These are phyloP conservation scores for Candida hispaniensis DNA, from an alignment of 805 yeast genomes.

Conservation along the genomic window DNA sequence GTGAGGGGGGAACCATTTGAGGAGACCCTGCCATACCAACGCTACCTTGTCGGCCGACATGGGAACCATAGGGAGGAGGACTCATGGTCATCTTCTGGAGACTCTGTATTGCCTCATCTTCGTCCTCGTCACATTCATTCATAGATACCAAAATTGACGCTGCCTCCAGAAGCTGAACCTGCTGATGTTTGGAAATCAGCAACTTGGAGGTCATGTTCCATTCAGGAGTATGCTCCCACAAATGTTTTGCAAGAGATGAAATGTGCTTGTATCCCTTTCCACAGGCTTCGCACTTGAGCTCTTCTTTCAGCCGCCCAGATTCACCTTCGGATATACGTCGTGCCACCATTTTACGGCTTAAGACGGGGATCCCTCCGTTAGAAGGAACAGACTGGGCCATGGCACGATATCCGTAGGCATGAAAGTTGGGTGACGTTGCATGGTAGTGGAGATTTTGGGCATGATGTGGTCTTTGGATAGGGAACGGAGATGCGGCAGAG, in stretches of 20 bases:
- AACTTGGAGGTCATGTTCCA: constrained; percentile 81
- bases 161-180: constrained; percentile 70
- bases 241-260: constrained; percentile 74
- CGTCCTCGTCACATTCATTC: constrained; percentile 36
- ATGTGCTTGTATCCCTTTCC: constrained; percentile 88
- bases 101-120: constrained; percentile 15
- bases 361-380: constrained; percentile 14
- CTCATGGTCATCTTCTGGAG: constrained; percentile 5
- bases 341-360: constrained; percentile 51
- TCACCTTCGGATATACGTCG: constrained; percentile 80
- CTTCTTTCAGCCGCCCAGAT: constrained; percentile 73
- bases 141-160: constrained; percentile 62
- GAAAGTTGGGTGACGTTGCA: too few species aligned
- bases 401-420: constrained; percentile 7
- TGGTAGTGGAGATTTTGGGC: constrained; percentile 14
- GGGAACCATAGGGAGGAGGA: too few species aligned
- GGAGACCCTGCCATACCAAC: constrained; percentile 11
- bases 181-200: constrained; percentile 77
- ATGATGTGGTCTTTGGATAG: constrained; percentile 14
- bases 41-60: too few species aligned
- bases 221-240: constrained; percentile 93
- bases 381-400: constrained; percentile 20
- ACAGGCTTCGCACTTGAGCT: constrained; percentile 78
- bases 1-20: constrained; percentile 7
- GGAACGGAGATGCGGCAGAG: constrained; percentile 7